Conservation (phyloP, 1,284 basidiomycete genomes). For the Calocybe gambosa region DNA sequence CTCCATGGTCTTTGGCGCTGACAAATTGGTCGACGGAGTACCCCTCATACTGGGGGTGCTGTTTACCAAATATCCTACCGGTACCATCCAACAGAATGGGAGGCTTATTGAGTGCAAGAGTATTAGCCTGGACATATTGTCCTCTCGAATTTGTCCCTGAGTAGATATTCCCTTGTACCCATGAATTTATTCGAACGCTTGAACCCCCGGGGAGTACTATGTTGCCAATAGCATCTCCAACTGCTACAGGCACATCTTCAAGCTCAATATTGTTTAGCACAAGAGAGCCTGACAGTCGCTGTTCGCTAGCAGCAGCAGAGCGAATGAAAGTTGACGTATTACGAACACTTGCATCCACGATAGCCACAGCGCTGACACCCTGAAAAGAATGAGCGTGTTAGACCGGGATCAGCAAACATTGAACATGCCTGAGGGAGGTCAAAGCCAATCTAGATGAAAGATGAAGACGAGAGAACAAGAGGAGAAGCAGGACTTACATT, state of each 20-base stretch:
- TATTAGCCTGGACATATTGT: constrained; percentile 45
- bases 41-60: constrained; percentile 63
- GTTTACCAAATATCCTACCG: constrained; percentile 59
- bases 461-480: not conserved
- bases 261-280: constrained; percentile 54
- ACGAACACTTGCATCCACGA: constrained; percentile 54
- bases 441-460: constrained; percentile 31
- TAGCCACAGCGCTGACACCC: constrained; percentile 22
- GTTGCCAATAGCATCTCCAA: constrained; percentile 26
- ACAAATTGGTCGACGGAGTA: constrained; percentile 61
- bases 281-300: constrained; percentile 43
- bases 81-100: constrained; percentile 47
- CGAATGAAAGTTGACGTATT: constrained; percentile 45
- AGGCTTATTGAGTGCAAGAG: constrained; percentile 48
- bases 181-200: constrained; percentile 48
- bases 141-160: constrained; percentile 37
- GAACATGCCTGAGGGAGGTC: constrained; percentile 18
- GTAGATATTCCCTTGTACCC: constrained; percentile 71
- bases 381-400: not conserved
- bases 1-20: constrained; percentile 64
- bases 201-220: constrained; percentile 30
- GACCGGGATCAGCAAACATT: not conserved
- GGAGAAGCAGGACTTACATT: constrained; percentile 24
- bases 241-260: constrained; percentile 47
- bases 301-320: constrained; percentile 32